Percentiles rank a stretch among this genome's conserved stretches.
These are phyloP conservation scores for Tephrocybe sp. DNA, from an alignment of 768 basidiomycete species.

Conservation along the genomic window DNA sequence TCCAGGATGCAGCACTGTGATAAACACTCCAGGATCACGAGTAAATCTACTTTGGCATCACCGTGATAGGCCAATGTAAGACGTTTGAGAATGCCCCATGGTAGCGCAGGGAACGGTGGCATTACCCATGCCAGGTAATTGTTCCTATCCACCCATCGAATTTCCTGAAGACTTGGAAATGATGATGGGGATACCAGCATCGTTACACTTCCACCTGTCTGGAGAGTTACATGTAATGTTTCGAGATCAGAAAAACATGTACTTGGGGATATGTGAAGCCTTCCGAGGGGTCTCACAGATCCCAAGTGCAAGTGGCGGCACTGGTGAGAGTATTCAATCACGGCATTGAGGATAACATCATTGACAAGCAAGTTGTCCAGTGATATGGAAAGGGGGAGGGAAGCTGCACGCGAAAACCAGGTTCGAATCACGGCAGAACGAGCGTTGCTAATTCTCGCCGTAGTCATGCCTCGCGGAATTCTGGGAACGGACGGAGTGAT, in stretches of 20 bases:
- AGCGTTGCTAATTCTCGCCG: neutral
- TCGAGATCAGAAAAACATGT: neutral
- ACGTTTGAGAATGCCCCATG: conserved; percentile 4
- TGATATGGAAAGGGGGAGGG: conserved; percentile 9
- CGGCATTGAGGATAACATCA: neutral
- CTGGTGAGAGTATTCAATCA: conserved; percentile 1
- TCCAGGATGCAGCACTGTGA: conserved; percentile 6
- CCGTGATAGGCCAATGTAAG: conserved; percentile 1
- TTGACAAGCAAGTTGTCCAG: neutral
- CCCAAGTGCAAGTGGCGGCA: conserved; percentile 6
- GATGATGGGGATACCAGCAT: neutral
- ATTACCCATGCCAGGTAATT: neutral
- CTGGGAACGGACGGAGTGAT: neutral
- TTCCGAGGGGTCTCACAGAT: neutral
- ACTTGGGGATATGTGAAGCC: neutral
- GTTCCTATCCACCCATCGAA: conserved; percentile 9
- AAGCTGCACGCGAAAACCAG: conserved; percentile 10
- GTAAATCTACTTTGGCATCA: neutral
- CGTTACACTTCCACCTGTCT: neutral
- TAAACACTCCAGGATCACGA: conserved; percentile 7
- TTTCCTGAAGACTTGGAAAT: neutral
- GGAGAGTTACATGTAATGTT: neutral
- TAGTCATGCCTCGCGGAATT: neutral
- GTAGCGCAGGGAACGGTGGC: neutral
- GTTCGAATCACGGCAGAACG: neutral